These are phyloP conservation scores for Eucalyptus regnans DNA, from an alignment of 345 rosid species.

Conservation along the genomic window DNA sequence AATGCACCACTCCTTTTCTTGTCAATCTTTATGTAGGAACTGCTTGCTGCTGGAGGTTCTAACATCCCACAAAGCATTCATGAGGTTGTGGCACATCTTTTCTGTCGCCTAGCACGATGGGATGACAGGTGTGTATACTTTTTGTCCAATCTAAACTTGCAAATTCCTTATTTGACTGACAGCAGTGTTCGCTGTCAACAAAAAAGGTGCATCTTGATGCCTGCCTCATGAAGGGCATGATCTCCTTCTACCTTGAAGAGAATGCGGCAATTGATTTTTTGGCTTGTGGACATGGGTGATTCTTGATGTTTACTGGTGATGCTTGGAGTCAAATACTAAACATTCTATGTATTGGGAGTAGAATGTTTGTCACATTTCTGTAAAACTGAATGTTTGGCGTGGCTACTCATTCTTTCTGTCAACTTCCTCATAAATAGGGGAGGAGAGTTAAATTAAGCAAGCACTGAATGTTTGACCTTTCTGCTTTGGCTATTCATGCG, in stretches of 20 bases:
- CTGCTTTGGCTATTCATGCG: not conserved
- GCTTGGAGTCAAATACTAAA: not conserved
- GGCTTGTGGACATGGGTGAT: not conserved
- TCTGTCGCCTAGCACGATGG: slow-evolving; percentile 52
- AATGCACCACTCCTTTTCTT: not conserved
- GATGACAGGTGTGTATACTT: slow-evolving; percentile 44
- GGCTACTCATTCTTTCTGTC: not conserved
- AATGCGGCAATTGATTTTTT: not conserved
- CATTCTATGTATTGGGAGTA: not conserved
- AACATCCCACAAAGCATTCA: slow-evolving; percentile 31
- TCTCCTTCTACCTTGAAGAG: not conserved
- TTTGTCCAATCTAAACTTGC: not conserved
- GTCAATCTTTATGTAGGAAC: slow-evolving; percentile 20
- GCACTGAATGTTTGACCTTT: not conserved
- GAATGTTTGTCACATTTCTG: not conserved
- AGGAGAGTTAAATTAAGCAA: not conserved
- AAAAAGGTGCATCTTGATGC: not conserved
- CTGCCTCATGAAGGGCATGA: not conserved
- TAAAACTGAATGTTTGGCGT: not conserved
- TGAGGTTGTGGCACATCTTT: slow-evolving; percentile 51
- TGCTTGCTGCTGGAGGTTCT: slow-evolving; percentile 39
- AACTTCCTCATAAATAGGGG: not conserved
- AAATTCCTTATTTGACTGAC: not conserved
- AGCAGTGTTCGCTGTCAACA: not conserved
- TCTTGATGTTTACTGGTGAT: not conserved